Evolutionary conservation across 768 basidiomycete genomes (phyloP), one percentile per base, ranked within the genome.

Genomic region (Termitomyces sp.): DNA sequence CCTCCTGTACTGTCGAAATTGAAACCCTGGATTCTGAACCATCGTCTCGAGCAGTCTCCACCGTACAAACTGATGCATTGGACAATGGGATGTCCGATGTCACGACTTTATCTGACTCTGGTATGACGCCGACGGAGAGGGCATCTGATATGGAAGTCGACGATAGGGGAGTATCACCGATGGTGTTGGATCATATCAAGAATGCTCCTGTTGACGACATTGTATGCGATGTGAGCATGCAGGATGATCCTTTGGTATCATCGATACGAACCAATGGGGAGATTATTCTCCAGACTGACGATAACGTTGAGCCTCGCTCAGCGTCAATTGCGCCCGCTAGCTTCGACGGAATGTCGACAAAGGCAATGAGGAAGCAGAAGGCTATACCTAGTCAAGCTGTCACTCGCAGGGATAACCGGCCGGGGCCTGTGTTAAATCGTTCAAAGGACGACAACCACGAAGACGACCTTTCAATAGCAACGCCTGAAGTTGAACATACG

Each of bases 1-100:
- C 56, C 10, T 69, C 68, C 7, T 70, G 71, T 55, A 63, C 65
- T 14, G 55, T 66, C 40, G 61, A 55, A 26, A 28, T 58, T 24
- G 45, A 54, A 19, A 53, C 54, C n/a, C 34, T 51, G 37, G 45
- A 53, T 45, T 56, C 60, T 10, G 35, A 54, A 12, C 44, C 52
- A 2, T 12, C 37, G 35, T 58, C 54, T 19, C 51, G 30, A 9
- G 42, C 51, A 19, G 44, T 45, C 30, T 47, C 54, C 17, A 47
- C 17, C 2, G 28, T 30, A 21, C 24, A 43, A 2, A 40, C 45
- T 17, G 4, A 43, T 28, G 21, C 30, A n/a, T 35, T 49, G 19
- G 40, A 52, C 19, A 45, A 42, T 15, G 45, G n/a, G 35, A 32
- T 55, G 21, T 32, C 56, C 19, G 48, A 50, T 28, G 10, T 42